Evolutionary conservation across 208 protist genomes (phyloP).

Genomic region (Leishmania mexicana): DNA sequence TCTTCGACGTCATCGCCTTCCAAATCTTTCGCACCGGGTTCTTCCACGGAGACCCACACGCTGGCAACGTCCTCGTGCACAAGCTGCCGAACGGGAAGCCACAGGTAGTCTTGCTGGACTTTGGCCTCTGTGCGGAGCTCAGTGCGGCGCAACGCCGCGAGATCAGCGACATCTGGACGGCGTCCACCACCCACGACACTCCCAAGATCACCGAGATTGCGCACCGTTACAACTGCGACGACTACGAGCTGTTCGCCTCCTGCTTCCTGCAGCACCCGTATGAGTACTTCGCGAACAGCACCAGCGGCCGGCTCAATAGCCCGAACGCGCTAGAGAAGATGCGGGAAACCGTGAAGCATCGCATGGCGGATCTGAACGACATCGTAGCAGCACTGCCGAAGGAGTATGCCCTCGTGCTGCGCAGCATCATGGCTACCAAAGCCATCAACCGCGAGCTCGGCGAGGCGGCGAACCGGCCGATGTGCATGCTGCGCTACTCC

Average conservation of each 20-base stretch:
- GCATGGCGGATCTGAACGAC: slow-evolving; percentile 80
- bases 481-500: slow-evolving; percentile 85
- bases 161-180: slow-evolving; percentile 78
- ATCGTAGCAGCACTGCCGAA: slow-evolving; percentile 81
- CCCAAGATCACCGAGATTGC: slow-evolving; percentile 50
- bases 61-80: slow-evolving; percentile 94
- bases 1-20: slow-evolving; percentile 92
- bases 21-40: slow-evolving; percentile 95
- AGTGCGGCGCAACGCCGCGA: slow-evolving; percentile 50
- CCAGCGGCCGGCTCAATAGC: slow-evolving; percentile 34
- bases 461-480: slow-evolving; percentile 70
- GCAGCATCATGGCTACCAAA: slow-evolving; percentile 88
- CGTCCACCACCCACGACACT: slow-evolving; percentile 71
- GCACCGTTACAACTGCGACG: slow-evolving; percentile 58
- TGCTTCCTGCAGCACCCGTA: slow-evolving; percentile 90
- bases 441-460: slow-evolving; percentile 85
- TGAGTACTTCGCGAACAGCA: slow-evolving; percentile 45
- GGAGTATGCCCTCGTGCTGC: slow-evolving; percentile 88
- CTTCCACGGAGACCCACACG: slow-evolving; percentile 95
- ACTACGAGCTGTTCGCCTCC: slow-evolving; percentile 84
- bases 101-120: slow-evolving; percentile 94
- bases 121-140: slow-evolving; percentile 94
- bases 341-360: slow-evolving; percentile 62
- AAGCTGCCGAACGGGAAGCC: slow-evolving; percentile 48
- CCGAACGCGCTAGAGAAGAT: slow-evolving; percentile 60